These are phyloP conservation scores for Starmerella bombi DNA, from an alignment of 805 yeast species.

Conservation along the genomic window DNA sequence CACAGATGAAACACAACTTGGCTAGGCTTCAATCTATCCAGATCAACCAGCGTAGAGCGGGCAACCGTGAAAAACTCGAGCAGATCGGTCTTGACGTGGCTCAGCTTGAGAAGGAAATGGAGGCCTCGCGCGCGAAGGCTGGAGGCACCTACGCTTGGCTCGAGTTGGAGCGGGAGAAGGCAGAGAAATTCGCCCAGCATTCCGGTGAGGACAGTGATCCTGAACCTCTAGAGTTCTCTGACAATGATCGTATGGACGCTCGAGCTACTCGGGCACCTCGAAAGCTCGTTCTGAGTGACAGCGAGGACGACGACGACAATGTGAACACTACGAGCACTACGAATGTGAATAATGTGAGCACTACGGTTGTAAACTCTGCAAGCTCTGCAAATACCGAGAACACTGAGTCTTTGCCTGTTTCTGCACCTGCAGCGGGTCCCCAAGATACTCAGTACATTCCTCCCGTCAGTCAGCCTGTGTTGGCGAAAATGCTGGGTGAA, in stretches of 20 bases:
- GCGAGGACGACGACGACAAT: constrained; percentile 11
- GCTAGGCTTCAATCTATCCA: constrained; percentile 12
- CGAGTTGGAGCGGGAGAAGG: constrained; percentile 15
- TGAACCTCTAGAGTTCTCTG: constrained; percentile 7
- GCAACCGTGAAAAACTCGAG: constrained; percentile 4
- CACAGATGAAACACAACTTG: constrained; percentile 6
- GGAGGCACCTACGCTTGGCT: constrained; percentile 14
- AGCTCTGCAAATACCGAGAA: background rate
- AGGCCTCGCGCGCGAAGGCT: constrained; percentile 1
- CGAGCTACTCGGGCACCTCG: background rate
- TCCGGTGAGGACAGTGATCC: constrained; percentile 3
- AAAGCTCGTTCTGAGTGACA: constrained; percentile 4
- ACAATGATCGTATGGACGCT: background rate
- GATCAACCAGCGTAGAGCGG: constrained; percentile 4
- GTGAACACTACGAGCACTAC: background rate
- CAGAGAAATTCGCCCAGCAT: constrained; percentile 9
- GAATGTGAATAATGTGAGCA: too few relatives aligned
- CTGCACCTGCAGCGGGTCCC: background rate
- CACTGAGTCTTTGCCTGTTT: background rate
- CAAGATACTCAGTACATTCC: background rate
- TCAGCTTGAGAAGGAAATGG: constrained; percentile 3
- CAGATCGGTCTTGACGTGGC: constrained; percentile 16
- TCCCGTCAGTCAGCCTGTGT: background rate
- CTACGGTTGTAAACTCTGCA: background rate
- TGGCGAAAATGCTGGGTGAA: too few relatives aligned